Evolutionary conservation across 202 grass and related monocot species (phyloP).

Genomic region (Setaria viridis): DNA sequence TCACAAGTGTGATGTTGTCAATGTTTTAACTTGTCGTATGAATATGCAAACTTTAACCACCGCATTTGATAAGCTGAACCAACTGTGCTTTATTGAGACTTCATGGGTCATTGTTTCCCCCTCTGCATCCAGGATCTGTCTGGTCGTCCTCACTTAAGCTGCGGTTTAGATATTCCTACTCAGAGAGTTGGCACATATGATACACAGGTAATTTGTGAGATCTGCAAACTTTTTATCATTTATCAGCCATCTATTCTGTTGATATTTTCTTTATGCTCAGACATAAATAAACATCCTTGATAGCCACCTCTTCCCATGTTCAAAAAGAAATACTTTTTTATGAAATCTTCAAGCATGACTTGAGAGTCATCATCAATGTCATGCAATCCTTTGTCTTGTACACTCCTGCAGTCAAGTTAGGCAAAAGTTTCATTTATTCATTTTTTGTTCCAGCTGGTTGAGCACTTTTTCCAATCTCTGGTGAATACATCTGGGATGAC

Average conservation of each 20-base stretch:
- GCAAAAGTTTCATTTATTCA: slow-evolving; percentile 18
- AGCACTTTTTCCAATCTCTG: slow-evolving; percentile 93
- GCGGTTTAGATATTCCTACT: slow-evolving; percentile 76
- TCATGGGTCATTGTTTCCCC: slow-evolving; percentile 18
- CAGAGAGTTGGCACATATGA: slow-evolving; percentile 83
- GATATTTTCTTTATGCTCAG: too few relatives aligned
- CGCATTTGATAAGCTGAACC: background rate
- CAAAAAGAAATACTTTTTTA: background rate
- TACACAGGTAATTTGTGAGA: slow-evolving; percentile 72
- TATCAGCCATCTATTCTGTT: background rate
- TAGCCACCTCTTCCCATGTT: background rate
- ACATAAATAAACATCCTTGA: too few relatives aligned
- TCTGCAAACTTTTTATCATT: background rate
- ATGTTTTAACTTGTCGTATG: background rate
- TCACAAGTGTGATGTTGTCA: background rate
- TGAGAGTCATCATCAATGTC: background rate
- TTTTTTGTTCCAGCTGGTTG: slow-evolving; percentile 77
- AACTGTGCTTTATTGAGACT: background rate
- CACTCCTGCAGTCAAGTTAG: background rate
- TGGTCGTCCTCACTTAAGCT: slow-evolving; percentile 93
- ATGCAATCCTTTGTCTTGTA: background rate
- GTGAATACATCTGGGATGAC: slow-evolving; percentile 99
- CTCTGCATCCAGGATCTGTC: slow-evolving; percentile 77
- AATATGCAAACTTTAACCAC: background rate
- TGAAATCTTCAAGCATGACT: background rate